Base-by-base conservation (phyloP, 2,329 filamentous ascomycete genomes). In the Zopfia rhizophila region DNA sequence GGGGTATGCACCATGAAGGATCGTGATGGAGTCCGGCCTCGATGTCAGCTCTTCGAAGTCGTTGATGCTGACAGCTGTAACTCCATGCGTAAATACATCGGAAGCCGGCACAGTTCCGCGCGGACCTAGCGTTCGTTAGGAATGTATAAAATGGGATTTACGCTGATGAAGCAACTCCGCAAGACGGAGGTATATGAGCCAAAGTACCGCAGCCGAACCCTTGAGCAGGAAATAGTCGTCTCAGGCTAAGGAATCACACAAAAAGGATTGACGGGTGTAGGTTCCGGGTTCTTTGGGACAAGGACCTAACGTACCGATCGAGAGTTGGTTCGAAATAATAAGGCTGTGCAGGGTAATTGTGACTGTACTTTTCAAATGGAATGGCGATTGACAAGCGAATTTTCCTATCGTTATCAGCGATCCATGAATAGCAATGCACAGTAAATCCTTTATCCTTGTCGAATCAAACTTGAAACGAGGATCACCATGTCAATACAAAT, bases 371-470 rank as follows among this genome's bases (percentile, higher is more conserved):
- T 36, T 25, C 23, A 24, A 25, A 10, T 19, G 18, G 44, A 21
- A n/a, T n/a, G 19, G 36, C 12, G 12, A 7, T 17, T 38, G 33
- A 39, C 23, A 33, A 46, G 45, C 38, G 48, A 48, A 53, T 53
- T 49, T 38, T 50, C 41, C 49, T 56, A 53, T 56, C 49, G 49
- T 51, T 53, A 53, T 56, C 53, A 43, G 45, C 27, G n/a, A 35
- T 24, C 35, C 14, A 28, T 35, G 42, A 27, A 53, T 38, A 35
- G 18, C 8, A 29, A 31, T 36, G 29, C 24, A 49, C 21, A 35
- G 31, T 35, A 38, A 22, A 40, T 44, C 27, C 21, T 25, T 7
- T 5, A 51, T 49, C 53, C 55, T 42, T 52, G 50, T 37, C 50
- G 22, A 31, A 33, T 17, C 38, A 14, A 42, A 51, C 22, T 12